A percentile compares a stretch with the other conserved stretches of the same genome.
These are phyloP conservation scores for Stachybotrys chlorohalonatus DNA, from an alignment of 2,329 filamentous ascomycete species.

Conservation along the genomic window DNA sequence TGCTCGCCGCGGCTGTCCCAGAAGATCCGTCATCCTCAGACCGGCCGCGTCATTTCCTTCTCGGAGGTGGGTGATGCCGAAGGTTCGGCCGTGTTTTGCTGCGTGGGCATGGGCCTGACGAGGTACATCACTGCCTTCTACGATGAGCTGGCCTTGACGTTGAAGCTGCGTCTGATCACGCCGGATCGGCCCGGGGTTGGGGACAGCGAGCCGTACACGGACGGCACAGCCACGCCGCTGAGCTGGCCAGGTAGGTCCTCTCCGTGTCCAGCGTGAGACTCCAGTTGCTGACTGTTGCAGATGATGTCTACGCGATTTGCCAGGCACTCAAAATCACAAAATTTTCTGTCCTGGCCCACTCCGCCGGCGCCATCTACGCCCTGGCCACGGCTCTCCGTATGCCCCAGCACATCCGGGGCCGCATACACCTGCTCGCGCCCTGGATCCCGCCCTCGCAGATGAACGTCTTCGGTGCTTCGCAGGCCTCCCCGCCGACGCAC, in stretches of 20 bases:
- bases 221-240: constrained; percentile 75
- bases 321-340: constrained; percentile 86
- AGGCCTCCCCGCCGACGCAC: constrained; percentile 68
- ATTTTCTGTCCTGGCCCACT: constrained; percentile 93
- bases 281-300: constrained; percentile 25
- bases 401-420: constrained; percentile 89
- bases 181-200: constrained; percentile 91
- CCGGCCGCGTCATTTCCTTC: constrained; percentile 83
- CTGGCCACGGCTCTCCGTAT: constrained; percentile 90
- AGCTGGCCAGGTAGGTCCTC: constrained; percentile 75
- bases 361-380: constrained; percentile 95
- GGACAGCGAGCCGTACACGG: constrained; percentile 76
- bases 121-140: constrained; percentile 96
- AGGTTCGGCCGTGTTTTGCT: constrained; percentile 89
- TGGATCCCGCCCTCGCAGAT: constrained; percentile 97
- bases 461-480: constrained; percentile 65
- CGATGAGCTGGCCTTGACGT: constrained; percentile 81
- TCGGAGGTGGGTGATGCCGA: constrained; percentile 92
- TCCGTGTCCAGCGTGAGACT: background rate
- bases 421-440: constrained; percentile 87
- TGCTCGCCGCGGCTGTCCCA: constrained; percentile 77
- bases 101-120: constrained; percentile 94
- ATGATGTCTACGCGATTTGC: constrained; percentile 89
- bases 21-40: constrained; percentile 77
- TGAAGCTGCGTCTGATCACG: constrained; percentile 85